These are phyloP conservation scores for Plenodomus tracheiphilus DNA, from an alignment of 2,329 filamentous ascomycete species.

Conservation along the genomic window DNA sequence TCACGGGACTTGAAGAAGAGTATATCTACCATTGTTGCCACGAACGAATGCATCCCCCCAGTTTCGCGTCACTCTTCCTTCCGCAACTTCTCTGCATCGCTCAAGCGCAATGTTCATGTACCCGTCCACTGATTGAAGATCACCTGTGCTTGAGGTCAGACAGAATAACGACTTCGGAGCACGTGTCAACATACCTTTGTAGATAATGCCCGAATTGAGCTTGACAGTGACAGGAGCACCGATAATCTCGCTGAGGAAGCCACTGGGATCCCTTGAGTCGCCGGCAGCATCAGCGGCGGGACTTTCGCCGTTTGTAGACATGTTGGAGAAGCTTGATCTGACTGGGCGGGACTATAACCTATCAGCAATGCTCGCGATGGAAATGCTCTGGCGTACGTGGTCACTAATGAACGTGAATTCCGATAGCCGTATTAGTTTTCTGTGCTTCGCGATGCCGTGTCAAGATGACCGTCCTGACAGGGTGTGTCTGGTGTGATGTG, in stretches of 20 bases:
- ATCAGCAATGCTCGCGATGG: not conserved
- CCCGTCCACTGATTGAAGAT: constrained; percentile 94
- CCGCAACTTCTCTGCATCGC: constrained; percentile 89
- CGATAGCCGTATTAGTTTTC: not conserved
- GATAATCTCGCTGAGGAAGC: constrained; percentile 92
- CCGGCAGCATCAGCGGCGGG: constrained; percentile 57
- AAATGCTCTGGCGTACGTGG: not conserved
- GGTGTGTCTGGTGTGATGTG: not conserved
- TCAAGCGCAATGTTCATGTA: constrained; percentile 99
- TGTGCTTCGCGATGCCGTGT: not conserved
- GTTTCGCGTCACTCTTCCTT: constrained; percentile 77
- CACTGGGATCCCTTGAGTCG: constrained; percentile 89
- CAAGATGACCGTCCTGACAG: not conserved
- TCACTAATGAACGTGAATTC: not conserved
- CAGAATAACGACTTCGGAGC: not conserved
- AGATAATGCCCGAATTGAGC: constrained; percentile 96
- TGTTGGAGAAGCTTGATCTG: constrained; percentile 7
- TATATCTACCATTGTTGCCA: constrained; percentile 80
- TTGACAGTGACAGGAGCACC: constrained; percentile 94
- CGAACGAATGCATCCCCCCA: constrained; percentile 96
- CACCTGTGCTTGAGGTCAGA: constrained; percentile 61
- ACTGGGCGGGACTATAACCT: not conserved
- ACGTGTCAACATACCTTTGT: constrained; percentile 70
- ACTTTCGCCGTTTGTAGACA: constrained; percentile 66
- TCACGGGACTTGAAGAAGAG: not conserved